Percentiles rank a stretch among this genome's conserved stretches.
phyloP scores from a whole-genome alignment of 2,329 filamentous ascomycete species.

The Ophiostoma piceae region DNA sequence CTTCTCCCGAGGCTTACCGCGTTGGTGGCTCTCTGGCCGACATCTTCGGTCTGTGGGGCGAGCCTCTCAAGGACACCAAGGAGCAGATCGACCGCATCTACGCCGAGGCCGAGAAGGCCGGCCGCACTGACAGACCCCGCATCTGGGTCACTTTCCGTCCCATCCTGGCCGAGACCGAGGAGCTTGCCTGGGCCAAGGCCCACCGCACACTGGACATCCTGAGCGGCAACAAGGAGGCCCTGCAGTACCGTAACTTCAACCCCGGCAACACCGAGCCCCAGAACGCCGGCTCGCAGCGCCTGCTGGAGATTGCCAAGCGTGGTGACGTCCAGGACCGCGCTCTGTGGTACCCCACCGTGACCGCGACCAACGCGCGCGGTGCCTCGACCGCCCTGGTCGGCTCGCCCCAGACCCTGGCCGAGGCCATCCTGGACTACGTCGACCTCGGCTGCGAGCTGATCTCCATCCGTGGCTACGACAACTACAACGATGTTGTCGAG shows the following conservation, averaged over 20 bases:
- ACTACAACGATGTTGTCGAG: conserved; percentile 54
- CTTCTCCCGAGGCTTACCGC: conserved; percentile 54
- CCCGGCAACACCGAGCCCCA: conserved; percentile 40
- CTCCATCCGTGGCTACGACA: conserved; percentile 58
- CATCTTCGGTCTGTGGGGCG: conserved; percentile 61
- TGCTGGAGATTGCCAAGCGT: conserved; percentile 52
- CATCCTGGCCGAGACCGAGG: conserved; percentile 56
- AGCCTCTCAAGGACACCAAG: conserved; percentile 58
- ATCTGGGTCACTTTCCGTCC: conserved; percentile 63
- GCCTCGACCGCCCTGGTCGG: conserved; percentile 56
- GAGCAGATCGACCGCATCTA: conserved; percentile 58
- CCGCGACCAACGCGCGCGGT: conserved; percentile 54
- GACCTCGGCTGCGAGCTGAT: conserved; percentile 50
- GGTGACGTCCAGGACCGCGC: conserved; percentile 57
- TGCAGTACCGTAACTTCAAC: conserved; percentile 29
- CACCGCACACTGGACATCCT: conserved; percentile 51
- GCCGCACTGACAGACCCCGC: conserved; percentile 49
- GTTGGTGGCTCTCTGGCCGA: conserved; percentile 54
- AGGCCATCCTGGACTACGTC: conserved; percentile 54
- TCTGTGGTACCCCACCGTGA: conserved; percentile 60
- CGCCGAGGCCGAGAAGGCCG: conserved; percentile 53
- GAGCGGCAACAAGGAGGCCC: conserved; percentile 36
- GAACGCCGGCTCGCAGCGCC: conserved; percentile 54
- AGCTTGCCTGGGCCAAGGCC: conserved; percentile 58
- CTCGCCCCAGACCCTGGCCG: conserved; percentile 47